A percentile compares a stretch with the other conserved stretches of the same genome.
Evolutionary conservation across 139 green algal genomes (phyloP).

Genomic region (Tetraselmis chui): DNA sequence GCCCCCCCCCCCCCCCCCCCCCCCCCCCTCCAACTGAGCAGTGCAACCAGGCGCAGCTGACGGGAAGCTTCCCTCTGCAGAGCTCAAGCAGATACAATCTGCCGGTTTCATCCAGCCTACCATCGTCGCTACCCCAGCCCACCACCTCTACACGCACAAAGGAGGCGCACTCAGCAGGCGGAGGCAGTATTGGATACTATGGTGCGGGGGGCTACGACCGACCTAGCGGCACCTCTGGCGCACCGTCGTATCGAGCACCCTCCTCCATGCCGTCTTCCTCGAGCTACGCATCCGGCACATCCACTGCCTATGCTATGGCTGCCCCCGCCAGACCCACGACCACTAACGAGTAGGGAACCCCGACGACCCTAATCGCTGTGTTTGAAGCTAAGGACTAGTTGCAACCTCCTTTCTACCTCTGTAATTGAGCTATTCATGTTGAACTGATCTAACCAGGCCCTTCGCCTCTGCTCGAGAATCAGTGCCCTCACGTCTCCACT

Average conservation of each 20-base stretch:
- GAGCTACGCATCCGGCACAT: background rate
- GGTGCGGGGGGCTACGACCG: background rate
- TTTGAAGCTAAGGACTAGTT: too few species aligned
- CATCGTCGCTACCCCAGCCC: background rate
- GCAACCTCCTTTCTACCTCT: too few species aligned
- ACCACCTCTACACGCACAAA: background rate
- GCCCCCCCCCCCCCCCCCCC: too few species aligned
- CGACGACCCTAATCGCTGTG: too few species aligned
- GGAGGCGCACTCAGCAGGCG: background rate
- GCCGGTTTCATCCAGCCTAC: background rate
- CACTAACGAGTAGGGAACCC: too few species aligned
- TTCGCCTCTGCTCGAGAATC: too few species aligned
- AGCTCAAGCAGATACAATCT: background rate
- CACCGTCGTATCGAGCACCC: background rate
- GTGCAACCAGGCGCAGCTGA: background rate
- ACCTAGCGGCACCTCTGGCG: background rate
- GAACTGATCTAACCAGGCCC: too few species aligned
- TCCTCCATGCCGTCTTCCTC: background rate
- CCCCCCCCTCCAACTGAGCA: too few species aligned
- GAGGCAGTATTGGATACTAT: background rate
- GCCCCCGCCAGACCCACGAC: too few species aligned
- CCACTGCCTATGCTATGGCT: background rate
- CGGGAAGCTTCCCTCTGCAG: background rate
- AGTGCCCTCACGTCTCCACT: too few species aligned
- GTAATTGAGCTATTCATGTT: too few species aligned